Conservation (phyloP, 2,329 filamentous ascomycete genomes). For the Zymoseptoria crescenta region DNA sequence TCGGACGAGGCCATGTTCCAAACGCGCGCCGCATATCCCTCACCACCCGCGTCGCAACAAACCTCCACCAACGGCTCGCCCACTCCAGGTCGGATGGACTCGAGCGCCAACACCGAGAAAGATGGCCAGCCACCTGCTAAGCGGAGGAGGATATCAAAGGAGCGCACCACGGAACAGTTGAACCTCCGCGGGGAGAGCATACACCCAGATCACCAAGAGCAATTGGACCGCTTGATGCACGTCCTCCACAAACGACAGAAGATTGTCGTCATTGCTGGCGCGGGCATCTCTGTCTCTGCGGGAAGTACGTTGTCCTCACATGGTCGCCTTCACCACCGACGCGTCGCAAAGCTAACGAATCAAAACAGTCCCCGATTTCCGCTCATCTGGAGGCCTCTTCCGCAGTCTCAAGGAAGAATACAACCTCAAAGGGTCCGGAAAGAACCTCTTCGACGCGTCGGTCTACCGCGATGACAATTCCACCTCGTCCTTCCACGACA, state of each 20-base stretch:
- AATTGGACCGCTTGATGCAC: constrained; percentile 63
- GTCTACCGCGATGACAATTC: constrained; percentile 90
- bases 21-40: constrained; percentile 28
- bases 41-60: constrained; percentile 36
- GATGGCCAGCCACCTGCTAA: constrained; percentile 66
- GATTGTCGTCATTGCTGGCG: constrained; percentile 92
- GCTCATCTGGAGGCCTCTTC: constrained; percentile 84
- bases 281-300: constrained; percentile 92
- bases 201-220: constrained; percentile 46
- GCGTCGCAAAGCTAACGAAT: constrained; percentile 18
- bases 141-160: constrained; percentile 59
- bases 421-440: constrained; percentile 86
- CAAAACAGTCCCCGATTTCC: constrained; percentile 77
- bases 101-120: constrained; percentile 40
- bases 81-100: constrained; percentile 38
- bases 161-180: constrained; percentile 74
- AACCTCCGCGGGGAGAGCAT: constrained; percentile 55
- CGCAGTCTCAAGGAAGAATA: constrained; percentile 76
- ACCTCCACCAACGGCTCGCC: constrained; percentile 41
- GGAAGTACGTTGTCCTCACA: constrained; percentile 58
- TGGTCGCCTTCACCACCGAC: constrained; percentile 10
- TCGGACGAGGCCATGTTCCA: constrained; percentile 11
- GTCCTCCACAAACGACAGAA: constrained; percentile 83
- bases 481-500: constrained; percentile 86
- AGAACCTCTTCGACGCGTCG: constrained; percentile 92